A percentile compares a stretch with the other conserved stretches of the same genome.
Evolutionary conservation across 2,329 filamentous ascomycete species (phyloP).

Genomic region (Colletotrichum phormii): DNA sequence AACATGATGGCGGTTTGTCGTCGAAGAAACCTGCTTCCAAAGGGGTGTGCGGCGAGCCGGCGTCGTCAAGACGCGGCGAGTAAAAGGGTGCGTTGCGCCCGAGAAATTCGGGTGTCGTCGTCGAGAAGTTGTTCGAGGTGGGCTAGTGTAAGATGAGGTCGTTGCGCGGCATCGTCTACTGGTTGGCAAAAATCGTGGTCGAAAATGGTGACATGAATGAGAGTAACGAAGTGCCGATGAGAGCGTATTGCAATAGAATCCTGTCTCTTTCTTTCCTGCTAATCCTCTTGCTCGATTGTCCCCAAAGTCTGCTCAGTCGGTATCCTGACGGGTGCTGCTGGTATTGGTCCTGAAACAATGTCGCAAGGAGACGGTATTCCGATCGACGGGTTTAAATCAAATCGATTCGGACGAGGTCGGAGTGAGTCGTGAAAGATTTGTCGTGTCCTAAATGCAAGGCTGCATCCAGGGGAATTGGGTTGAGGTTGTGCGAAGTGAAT

Average conservation of each 20-base stretch:
- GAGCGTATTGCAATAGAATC: background rate
- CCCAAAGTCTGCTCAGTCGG: background rate
- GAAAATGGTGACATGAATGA: slow-evolving; percentile 21
- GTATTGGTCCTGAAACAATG: slow-evolving; percentile 28
- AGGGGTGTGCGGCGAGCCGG: slow-evolving; percentile 45
- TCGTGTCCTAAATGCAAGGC: background rate
- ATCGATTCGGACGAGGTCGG: slow-evolving; percentile 2
- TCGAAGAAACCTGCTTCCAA: slow-evolving; percentile 50
- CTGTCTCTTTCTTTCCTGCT: slow-evolving; percentile 8
- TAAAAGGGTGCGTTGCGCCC: slow-evolving; percentile 20
- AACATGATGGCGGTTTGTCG: slow-evolving; percentile 71
- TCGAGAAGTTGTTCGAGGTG: background rate
- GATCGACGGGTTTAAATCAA: background rate
- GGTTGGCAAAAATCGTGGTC: background rate
- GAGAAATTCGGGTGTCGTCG: slow-evolving; percentile 4
- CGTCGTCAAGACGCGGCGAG: slow-evolving; percentile 59
- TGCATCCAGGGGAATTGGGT: background rate
- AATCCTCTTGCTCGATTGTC: slow-evolving; percentile 1
- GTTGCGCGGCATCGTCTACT: slow-evolving; percentile 29
- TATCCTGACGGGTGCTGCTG: background rate
- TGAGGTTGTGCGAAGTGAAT: slow-evolving; percentile 18
- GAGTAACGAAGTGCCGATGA: slow-evolving; percentile 11
- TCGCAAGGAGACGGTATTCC: slow-evolving; percentile 17
- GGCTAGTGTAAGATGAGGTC: slow-evolving; percentile 14
- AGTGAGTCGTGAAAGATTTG: background rate